Evolutionary conservation across 2,329 filamentous ascomycete species (phyloP).

Genomic region (Sporothrix inflata): DNA sequence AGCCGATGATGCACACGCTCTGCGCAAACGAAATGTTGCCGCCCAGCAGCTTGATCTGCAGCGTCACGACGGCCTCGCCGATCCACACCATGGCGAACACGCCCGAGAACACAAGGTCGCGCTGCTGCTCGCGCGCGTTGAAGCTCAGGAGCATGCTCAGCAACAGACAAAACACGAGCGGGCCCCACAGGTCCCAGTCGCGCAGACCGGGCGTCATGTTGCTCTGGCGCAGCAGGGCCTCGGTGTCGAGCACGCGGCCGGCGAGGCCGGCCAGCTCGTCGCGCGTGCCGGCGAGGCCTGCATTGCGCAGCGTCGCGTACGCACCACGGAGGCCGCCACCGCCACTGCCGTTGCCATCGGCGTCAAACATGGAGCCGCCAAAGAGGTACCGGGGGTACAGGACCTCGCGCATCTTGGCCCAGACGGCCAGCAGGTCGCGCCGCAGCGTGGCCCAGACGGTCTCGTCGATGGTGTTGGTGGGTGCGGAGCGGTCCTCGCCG

Average conservation of each 20-base stretch:
- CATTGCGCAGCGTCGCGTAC: conserved; percentile 63
- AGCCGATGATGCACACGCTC: conserved; percentile 96
- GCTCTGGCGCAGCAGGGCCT: conserved; percentile 60
- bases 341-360: conserved; percentile 45
- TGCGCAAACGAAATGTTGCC: conserved; percentile 99
- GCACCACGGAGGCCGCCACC: conserved; percentile 54
- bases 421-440: conserved; percentile 87
- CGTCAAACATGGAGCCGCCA: conserved; percentile 66
- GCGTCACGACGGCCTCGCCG: conserved; percentile 92
- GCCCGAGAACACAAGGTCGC: conserved; percentile 87
- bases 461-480: conserved; percentile 94
- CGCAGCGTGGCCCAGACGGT: conserved; percentile 96
- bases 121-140: conserved; percentile 76
- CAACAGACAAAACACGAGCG: conserved; percentile 88
- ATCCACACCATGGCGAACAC: conserved; percentile 98
- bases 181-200: conserved; percentile 99
- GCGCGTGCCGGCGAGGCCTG: conserved; percentile 61
- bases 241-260: conserved; percentile 65
- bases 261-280: conserved; percentile 66
- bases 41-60: conserved; percentile 94
- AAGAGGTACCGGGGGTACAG: conserved; percentile 95
- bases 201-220: conserved; percentile 87
- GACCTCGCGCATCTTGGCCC: conserved; percentile 98
- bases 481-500: conserved; percentile 87
- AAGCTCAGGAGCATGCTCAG: conserved; percentile 76